Conservation (phyloP, 805 yeast species). For the Candida schatavii region DNA sequence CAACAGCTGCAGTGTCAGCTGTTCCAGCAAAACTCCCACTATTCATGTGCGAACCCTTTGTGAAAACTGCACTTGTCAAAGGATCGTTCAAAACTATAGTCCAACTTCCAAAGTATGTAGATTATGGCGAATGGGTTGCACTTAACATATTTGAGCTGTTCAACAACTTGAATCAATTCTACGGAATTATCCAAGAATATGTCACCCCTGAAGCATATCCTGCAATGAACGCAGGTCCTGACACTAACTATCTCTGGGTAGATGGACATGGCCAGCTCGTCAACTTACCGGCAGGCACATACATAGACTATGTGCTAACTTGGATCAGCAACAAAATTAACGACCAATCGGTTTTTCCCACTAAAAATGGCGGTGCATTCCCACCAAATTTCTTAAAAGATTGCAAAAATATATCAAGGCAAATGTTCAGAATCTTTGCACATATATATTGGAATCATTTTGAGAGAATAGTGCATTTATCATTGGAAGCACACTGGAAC, state of each 20-base stretch:
- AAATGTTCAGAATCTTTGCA: slow-evolving; percentile 94
- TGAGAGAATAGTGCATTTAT: slow-evolving; percentile 86
- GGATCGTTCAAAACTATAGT: slow-evolving; percentile 97
- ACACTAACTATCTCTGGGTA: slow-evolving; percentile 87
- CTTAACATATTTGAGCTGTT: slow-evolving; percentile 87
- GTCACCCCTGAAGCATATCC: slow-evolving; percentile 88
- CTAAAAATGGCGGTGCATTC: slow-evolving; percentile 83
- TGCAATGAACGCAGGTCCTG: slow-evolving; percentile 94
- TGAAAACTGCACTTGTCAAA: slow-evolving; percentile 89
- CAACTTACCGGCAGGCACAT: slow-evolving; percentile 87
- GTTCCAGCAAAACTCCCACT: slow-evolving; percentile 42
- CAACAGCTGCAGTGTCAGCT: background rate
- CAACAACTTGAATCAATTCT: slow-evolving; percentile 81
- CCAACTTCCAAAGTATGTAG: slow-evolving; percentile 92
- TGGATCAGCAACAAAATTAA: slow-evolving; percentile 88
- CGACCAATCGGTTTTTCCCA: slow-evolving; percentile 89
- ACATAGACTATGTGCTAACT: slow-evolving; percentile 85
- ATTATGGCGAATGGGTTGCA: slow-evolving; percentile 93
- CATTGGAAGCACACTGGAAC: slow-evolving; percentile 97
- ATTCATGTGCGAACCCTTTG: slow-evolving; percentile 89
- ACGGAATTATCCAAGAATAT: slow-evolving; percentile 86
- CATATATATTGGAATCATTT: slow-evolving; percentile 93
- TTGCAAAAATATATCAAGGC: slow-evolving; percentile 82
- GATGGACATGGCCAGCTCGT: slow-evolving; percentile 74
- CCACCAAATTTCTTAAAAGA: slow-evolving; percentile 82